These are phyloP conservation scores for Suillus occidentalis DNA, from an alignment of 768 basidiomycete species.

Conservation along the genomic window DNA sequence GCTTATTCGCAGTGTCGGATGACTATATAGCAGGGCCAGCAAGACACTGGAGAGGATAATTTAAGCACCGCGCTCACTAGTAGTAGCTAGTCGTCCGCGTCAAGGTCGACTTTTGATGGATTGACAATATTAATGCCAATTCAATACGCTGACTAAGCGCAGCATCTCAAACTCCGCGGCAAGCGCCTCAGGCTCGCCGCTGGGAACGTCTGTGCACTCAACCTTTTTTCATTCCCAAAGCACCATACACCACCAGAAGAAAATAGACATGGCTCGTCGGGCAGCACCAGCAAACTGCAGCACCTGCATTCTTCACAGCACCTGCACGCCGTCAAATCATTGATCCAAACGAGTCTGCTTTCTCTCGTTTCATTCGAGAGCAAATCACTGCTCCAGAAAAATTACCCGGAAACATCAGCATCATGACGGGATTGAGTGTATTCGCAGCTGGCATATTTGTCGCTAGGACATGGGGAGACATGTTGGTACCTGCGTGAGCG, in stretches of 20 bases:
- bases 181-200: not conserved
- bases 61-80: not conserved
- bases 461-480: conserved; percentile 75
- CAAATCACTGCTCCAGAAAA: conserved; percentile 76
- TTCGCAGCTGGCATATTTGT: conserved; percentile 71
- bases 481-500: conserved; percentile 65
- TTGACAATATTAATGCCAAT: not conserved
- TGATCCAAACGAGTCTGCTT: conserved; percentile 64
- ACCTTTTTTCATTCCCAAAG: not conserved
- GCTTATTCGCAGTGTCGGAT: conserved; percentile 3
- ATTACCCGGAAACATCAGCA: conserved; percentile 69
- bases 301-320: conserved; percentile 45
- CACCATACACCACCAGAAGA: not conserved
- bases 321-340: conserved; percentile 43
- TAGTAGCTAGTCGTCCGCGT: not conserved
- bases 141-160: not conserved
- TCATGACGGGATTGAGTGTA: conserved; percentile 61
- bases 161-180: conserved; percentile 8
- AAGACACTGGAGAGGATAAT: not conserved
- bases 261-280: conserved; percentile 65
- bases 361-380: conserved; percentile 54
- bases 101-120: not conserved
- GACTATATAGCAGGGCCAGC: not conserved
- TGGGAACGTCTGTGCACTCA: not conserved
- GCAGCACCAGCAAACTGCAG: conserved; percentile 53